Base-by-base conservation (phyloP, 2,329 filamentous ascomycete genomes). In the Pseudogymnoascus sp. region DNA sequence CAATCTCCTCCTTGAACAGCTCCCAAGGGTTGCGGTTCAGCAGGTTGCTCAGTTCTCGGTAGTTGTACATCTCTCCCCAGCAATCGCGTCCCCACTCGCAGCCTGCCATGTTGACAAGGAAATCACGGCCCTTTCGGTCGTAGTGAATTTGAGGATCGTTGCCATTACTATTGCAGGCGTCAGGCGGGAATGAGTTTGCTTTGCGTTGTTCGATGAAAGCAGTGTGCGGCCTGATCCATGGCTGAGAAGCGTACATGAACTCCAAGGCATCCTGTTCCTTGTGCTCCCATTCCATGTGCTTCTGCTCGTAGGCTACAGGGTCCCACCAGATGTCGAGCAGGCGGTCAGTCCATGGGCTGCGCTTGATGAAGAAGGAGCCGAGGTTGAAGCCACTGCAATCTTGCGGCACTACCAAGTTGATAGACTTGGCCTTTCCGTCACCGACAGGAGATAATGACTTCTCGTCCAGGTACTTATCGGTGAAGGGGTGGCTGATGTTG, bases 201-300 rank as follows among this genome's bases (percentile, higher is more conserved):
- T 86, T 90, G 68, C 94, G 88, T 74, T 97, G 93, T 0, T 90
- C 88, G 55, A 97, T 82, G 76, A 99, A 99, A 4, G 86, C 93
- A 2, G 92, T 87, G 69, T 94, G 90, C 62, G 90, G 86, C 64
- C 94, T 86, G 61, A 97, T 86, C 92, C 94, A 99, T 0, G 94
- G 91, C 73, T 97, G 93, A 62, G 88, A 89, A 63, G 82, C 84
- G 77, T 99, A 99, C 66, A 99, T 81, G 76, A 96, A 89, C 77
- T 97, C 92, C 42, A 99, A 79, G 1, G 92, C 91, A 72, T 97
- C 92, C 76, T 99, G 94, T 75, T 99, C 94, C 74, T 97, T 97
- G 80, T 99, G 94, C 72, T 94, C 92, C 94, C 94, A 99, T 66
- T 94, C 85, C 92, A 97, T 97, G 75, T 99, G 94, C 73, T 92